These are phyloP conservation scores for Cladophialophora psammophila DNA, from an alignment of 2,329 filamentous ascomycete species.

Conservation along the genomic window DNA sequence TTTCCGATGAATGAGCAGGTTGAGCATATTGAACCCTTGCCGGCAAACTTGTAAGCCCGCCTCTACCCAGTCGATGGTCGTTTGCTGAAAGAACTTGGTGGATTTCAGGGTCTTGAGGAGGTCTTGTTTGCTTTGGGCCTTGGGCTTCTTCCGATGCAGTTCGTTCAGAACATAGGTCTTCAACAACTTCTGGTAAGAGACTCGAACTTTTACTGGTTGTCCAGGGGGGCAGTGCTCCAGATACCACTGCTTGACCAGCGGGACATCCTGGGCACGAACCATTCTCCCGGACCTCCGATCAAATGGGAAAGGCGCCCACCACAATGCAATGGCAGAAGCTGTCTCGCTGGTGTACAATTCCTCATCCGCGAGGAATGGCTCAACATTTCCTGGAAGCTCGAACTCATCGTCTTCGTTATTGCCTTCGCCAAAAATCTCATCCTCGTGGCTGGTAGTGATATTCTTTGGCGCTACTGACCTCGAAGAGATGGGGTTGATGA, in stretches of 20 bases:
- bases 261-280: conserved; percentile 96
- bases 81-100: conserved; percentile 99
- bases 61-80: conserved; percentile 98
- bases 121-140: conserved; percentile 94
- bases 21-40: conserved; percentile 99
- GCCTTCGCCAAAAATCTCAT: conserved; percentile 85
- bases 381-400: conserved; percentile 76
- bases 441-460: conserved; percentile 88
- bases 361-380: conserved; percentile 90
- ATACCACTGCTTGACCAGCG: conserved; percentile 97
- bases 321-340: conserved; percentile 86
- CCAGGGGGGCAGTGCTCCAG: conserved; percentile 90
- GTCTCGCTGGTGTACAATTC: conserved; percentile 90
- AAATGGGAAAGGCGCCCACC: conserved; percentile 98
- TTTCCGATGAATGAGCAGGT: conserved; percentile 95
- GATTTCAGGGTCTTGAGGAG: conserved; percentile 87
- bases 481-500: conserved; percentile 96
- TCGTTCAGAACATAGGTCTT: conserved; percentile 98
- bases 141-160: conserved; percentile 92
- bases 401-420: conserved; percentile 87
- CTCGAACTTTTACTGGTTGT: conserved; percentile 94
- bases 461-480: conserved; percentile 94
- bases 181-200: conserved; percentile 96
- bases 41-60: conserved; percentile 97
- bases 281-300: conserved; percentile 92